Evolutionary conservation across 2,329 filamentous ascomycete genomes (phyloP).

Genomic region (Fusarium liriodendri): DNA sequence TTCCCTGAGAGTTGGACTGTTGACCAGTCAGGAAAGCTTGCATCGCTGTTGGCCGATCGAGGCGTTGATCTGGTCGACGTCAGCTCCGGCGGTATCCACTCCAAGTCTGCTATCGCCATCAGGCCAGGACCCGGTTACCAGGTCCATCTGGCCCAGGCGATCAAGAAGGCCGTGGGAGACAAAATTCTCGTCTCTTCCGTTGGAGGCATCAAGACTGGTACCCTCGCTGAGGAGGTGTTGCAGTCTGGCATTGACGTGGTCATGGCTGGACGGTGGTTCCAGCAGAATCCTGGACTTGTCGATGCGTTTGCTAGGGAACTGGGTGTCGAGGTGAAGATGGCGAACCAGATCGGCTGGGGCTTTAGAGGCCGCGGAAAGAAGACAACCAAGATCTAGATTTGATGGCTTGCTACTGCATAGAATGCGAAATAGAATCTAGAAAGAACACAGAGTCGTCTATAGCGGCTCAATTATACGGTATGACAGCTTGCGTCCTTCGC

Average conservation of each 20-base stretch:
- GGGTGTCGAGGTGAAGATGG: conserved; percentile 56
- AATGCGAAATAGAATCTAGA: neutral
- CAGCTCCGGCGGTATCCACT: conserved; percentile 73
- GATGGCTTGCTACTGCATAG: neutral
- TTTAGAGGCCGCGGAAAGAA: conserved; percentile 53
- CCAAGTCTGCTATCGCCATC: conserved; percentile 64
- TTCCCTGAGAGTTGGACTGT: conserved; percentile 71
- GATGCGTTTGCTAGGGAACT: conserved; percentile 66
- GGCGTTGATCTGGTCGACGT: conserved; percentile 83
- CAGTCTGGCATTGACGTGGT: conserved; percentile 60
- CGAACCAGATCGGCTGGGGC: conserved; percentile 66
- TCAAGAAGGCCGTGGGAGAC: conserved; percentile 78
- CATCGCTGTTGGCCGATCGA: conserved; percentile 68
- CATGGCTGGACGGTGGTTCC: conserved; percentile 63
- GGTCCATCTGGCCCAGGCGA: conserved; percentile 72
- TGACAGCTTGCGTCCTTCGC: fast-evolving
- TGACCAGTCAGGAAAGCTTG: conserved; percentile 72
- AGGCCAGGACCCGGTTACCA: conserved; percentile 68
- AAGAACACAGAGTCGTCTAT: neutral
- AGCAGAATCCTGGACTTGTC: conserved; percentile 67
- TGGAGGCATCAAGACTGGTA: conserved; percentile 58
- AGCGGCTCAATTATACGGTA: neutral
- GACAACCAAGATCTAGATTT: neutral
- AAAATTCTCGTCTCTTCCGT: conserved; percentile 60
- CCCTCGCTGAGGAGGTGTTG: conserved; percentile 60